Evolutionary conservation across 2,329 filamentous ascomycete species (phyloP).

Genomic region (Fusarium sp.): DNA sequence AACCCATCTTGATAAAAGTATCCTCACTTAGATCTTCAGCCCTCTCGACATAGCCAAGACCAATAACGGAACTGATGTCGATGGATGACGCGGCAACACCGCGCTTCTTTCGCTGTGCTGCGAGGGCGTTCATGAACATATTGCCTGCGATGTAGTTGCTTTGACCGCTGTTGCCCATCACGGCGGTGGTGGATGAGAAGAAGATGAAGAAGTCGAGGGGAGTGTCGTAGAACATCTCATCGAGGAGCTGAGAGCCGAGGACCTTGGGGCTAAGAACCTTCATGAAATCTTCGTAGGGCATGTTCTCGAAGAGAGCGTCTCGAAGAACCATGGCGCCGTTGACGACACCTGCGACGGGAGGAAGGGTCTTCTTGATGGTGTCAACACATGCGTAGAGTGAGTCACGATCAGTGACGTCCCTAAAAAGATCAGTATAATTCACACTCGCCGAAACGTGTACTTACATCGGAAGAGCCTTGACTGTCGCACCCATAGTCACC

Average conservation of each 20-base stretch:
- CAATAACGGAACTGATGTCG: background rate
- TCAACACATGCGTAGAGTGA: accelerated
- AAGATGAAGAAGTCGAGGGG: conserved; percentile 1
- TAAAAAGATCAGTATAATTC: background rate
- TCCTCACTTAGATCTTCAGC: background rate
- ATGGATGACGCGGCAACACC: background rate
- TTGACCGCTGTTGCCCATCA: background rate
- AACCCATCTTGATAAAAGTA: background rate
- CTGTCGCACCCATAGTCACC: background rate
- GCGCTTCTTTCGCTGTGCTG: background rate
- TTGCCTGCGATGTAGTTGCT: background rate
- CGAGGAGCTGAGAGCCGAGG: background rate
- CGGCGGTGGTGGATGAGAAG: background rate
- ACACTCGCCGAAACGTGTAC: background rate
- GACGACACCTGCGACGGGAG: background rate
- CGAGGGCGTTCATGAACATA: background rate
- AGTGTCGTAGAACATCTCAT: background rate
- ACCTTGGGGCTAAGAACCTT: background rate
- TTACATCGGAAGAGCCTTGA: background rate
- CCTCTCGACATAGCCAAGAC: background rate
- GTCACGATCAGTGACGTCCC: background rate
- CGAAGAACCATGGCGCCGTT: background rate
- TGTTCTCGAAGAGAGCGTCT: accelerated
- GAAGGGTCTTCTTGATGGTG: background rate
- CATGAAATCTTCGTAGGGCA: background rate